Evolutionary conservation across 164 flowering plant species (phyloP).

Genomic region (Annona cherimola): DNA sequence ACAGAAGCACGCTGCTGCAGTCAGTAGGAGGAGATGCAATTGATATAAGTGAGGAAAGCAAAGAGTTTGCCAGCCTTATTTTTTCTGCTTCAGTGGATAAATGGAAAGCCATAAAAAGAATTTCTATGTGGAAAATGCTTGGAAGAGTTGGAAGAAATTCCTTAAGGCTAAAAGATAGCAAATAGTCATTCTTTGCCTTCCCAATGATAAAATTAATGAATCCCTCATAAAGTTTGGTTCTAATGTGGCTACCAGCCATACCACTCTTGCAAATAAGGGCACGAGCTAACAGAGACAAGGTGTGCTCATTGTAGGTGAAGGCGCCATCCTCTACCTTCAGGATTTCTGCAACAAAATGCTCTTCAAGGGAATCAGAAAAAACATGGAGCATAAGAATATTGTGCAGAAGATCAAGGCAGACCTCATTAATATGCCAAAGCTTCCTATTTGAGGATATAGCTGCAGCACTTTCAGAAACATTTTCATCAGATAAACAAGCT

Average conservation of each 20-base stretch:
- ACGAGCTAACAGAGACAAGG: conserved; percentile 64
- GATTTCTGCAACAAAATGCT: conserved; percentile 58
- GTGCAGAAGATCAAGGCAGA: conserved; percentile 67
- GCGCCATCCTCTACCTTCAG: conserved; percentile 55
- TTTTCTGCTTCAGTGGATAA: conserved; percentile 65
- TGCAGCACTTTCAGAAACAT: conserved; percentile 28
- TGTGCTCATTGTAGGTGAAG: conserved; percentile 60
- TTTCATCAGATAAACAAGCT: conserved; percentile 44
- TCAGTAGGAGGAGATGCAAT: conserved; percentile 35
- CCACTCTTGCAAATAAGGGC: conserved; percentile 51
- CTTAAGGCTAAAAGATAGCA: conserved; percentile 33
- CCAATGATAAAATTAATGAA: conserved; percentile 57
- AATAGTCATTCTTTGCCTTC: conserved; percentile 40
- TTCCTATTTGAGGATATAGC: conserved; percentile 37
- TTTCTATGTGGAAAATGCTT: conserved; percentile 66
- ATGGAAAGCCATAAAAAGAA: conserved; percentile 86
- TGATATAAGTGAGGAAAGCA: conserved; percentile 45
- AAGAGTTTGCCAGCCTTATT: conserved; percentile 35
- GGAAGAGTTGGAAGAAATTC: conserved; percentile 68
- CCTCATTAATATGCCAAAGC: conserved; percentile 42
- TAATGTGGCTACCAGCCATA: conserved; percentile 47
- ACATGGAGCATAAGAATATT: conserved; percentile 46
- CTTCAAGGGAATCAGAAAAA: conserved; percentile 60
- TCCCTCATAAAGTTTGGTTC: conserved; percentile 43
- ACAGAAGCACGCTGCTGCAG: conserved; percentile 41